phyloP scores from a whole-genome alignment of 805 yeast genomes.

The Candida oleophila region DNA sequence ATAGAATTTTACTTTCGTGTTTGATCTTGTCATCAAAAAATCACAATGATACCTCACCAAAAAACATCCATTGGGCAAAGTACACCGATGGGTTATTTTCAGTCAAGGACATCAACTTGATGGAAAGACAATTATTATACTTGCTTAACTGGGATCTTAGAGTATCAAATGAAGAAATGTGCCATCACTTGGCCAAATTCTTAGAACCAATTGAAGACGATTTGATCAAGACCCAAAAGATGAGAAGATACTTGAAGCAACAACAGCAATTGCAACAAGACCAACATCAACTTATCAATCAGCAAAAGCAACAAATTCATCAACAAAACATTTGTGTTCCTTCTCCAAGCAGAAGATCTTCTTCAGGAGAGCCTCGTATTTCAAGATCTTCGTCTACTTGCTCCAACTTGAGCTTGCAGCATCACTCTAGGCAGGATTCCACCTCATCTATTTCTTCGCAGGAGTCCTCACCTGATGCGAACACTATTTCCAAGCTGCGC shows the following conservation, averaged over 20 bases:
- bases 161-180: constrained; percentile 45
- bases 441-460: constrained; percentile 16
- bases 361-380: constrained; percentile 5
- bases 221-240: constrained; percentile 31
- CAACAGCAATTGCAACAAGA: constrained; percentile 17
- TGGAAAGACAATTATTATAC: constrained; percentile 75
- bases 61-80: constrained; percentile 76
- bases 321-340: not conserved
- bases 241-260: constrained; percentile 28
- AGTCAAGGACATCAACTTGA: constrained; percentile 67
- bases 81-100: constrained; percentile 74
- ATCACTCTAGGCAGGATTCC: constrained; percentile 16
- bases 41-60: constrained; percentile 77
- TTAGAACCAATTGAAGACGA: constrained; percentile 51
- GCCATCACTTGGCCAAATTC: constrained; percentile 41
- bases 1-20: constrained; percentile 73
- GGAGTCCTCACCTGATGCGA: constrained; percentile 6
- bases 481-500: not conserved
- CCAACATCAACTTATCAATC: constrained; percentile 12
- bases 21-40: constrained; percentile 69
- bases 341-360: constrained; percentile 5
- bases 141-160: constrained; percentile 70
- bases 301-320: constrained; percentile 7
- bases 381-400: constrained; percentile 18
- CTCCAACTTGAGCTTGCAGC: constrained; percentile 11